Evolutionary conservation across 2,329 filamentous ascomycete genomes (phyloP).

Genomic region (Hysterium pulicare): DNA sequence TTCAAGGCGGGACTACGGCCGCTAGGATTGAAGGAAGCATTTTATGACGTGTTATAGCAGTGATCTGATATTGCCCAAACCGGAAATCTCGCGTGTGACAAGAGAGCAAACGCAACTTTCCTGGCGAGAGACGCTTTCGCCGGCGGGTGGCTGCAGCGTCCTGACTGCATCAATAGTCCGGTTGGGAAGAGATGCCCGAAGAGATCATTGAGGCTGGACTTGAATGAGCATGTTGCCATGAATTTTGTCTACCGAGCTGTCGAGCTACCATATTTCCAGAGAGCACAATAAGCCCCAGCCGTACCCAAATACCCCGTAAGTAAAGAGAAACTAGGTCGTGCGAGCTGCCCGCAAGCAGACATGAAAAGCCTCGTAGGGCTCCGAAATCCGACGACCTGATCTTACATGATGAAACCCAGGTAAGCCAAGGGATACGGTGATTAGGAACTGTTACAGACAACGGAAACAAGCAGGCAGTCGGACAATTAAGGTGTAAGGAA

Average conservation of each 20-base stretch:
- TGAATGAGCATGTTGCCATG: neutral
- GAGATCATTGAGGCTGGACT: too few relatives aligned
- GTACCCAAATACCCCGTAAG: slow-evolving; percentile 13
- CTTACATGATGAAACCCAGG: neutral
- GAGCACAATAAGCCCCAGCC: slow-evolving; percentile 2
- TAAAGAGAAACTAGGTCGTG: neutral
- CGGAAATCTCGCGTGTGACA: neutral
- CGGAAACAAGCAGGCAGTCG: slow-evolving; percentile 1
- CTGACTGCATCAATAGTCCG: neutral
- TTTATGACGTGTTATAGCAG: neutral
- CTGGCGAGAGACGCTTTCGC: slow-evolving; percentile 4
- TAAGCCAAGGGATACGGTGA: neutral
- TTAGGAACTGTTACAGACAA: too few relatives aligned
- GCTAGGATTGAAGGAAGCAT: too few relatives aligned
- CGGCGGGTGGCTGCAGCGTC: slow-evolving; percentile 14
- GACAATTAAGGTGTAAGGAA: slow-evolving; percentile 1
- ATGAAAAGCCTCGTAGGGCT: neutral
- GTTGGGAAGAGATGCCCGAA: neutral
- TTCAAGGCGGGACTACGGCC: too few relatives aligned
- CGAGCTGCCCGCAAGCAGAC: neutral
- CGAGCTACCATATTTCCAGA: neutral
- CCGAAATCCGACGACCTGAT: neutral
- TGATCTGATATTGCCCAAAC: neutral
- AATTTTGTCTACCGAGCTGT: slow-evolving; percentile 1
- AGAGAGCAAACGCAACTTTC: too few relatives aligned